Conservation (phyloP, 257 asterid genomes). For the Penstemon davidsonii region DNA sequence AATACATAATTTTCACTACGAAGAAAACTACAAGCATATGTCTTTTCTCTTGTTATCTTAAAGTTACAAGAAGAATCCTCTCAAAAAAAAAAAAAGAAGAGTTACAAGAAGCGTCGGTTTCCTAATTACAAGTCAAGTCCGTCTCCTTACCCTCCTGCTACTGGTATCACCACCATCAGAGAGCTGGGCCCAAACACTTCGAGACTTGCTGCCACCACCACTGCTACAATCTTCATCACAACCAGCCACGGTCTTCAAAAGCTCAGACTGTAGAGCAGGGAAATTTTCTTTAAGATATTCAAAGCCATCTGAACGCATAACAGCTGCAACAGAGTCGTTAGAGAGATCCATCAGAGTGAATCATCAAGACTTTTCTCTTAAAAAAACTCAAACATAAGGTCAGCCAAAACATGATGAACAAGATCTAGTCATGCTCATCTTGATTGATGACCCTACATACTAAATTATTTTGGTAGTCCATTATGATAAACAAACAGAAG, state of each 20-base stretch:
- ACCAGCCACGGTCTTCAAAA: slow-evolving; percentile 91
- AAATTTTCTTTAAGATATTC: slow-evolving; percentile 76
- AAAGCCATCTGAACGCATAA: slow-evolving; percentile 90
- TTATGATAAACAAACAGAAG: neutral
- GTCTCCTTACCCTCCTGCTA: slow-evolving; percentile 88
- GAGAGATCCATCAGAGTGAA: neutral
- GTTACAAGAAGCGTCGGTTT: slow-evolving; percentile 31
- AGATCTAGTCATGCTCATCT: too few relatives aligned
- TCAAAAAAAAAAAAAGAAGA: slow-evolving; percentile 25
- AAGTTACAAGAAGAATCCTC: slow-evolving; percentile 31
- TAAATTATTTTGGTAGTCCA: neutral
- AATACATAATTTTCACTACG: slow-evolving; percentile 21
- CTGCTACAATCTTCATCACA: slow-evolving; percentile 91
- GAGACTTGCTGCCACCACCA: slow-evolving; percentile 72
- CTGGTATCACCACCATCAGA: slow-evolving; percentile 90
- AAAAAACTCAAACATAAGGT: too few relatives aligned
- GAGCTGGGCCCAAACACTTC: slow-evolving; percentile 93
- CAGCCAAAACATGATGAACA: slow-evolving; percentile 3
- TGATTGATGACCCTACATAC: too few relatives aligned
- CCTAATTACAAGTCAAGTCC: slow-evolving; percentile 54
- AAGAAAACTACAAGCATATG: slow-evolving; percentile 23
- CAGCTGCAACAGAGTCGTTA: slow-evolving; percentile 55
- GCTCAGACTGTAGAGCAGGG: slow-evolving; percentile 81
- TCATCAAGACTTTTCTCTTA: neutral
- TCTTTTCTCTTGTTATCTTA: too few relatives aligned